Base-by-base conservation (phyloP, 1,284 basidiomycete species). In the Papiliotrema terrestris region DNA sequence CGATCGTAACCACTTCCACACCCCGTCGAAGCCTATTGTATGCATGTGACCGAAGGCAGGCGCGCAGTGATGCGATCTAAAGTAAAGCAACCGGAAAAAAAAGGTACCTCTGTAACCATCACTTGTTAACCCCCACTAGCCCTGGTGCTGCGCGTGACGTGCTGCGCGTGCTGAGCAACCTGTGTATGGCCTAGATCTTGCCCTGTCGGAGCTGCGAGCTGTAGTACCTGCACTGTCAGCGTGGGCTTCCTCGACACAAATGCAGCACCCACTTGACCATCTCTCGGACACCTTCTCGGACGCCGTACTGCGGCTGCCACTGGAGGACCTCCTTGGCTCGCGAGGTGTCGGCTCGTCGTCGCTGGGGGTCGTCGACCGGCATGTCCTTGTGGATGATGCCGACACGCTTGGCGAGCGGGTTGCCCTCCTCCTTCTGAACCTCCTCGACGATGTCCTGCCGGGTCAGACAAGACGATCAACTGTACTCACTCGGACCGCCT, bases 341-440 rank as follows among this genome's bases (percentile, higher is more conserved):
- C 29, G 88, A 86, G 38, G 91, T 97, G 75, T 98, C 94, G 44
- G 95, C 90, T 60, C 90, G 83, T 67, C 95, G 83, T 78, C 89
- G 87, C 78, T 94, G 91, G 29, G 95, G 95, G 78, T 98, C 95
- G 71, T 98, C 95, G 55, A 83, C 85, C 49, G 91, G 91, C 74
- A 93, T 88, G 54, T 87, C 85, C 79, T 87, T 86, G 80, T 94
- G 84, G 55, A 90, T 80, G 67, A 94, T 87, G 60, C 86, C 74
- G 62, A 89, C 86, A 49, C 82, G 81, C 56, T 83, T 82, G 60
- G 69, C 61, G 44, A 78, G 69, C 32, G 76, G 79, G 59, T 82
- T 77, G 52, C 88, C 87, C 69, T 91, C 88, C 72, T 91, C 88
- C 65, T 82, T 82, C 79, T 93, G 88, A 22, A 94, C 88, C 79